Percentiles rank a stretch among this genome's conserved stretches.
Conservation (phyloP, 2,329 filamentous ascomycete species). For the Fusarium sp. region DNA sequence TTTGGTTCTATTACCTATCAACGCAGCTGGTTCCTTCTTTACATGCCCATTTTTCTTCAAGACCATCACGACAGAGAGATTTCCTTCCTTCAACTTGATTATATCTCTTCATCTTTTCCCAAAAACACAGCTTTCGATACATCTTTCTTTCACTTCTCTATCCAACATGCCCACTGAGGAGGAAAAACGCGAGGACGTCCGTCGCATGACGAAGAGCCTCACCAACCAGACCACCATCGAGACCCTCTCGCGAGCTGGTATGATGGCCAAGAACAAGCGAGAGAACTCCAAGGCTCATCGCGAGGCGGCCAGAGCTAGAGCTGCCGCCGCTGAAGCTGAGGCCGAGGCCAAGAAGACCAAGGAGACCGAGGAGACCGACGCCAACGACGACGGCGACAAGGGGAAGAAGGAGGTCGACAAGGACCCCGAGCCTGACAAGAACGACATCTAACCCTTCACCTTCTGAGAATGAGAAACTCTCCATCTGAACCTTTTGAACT, state of each 20-base stretch:
- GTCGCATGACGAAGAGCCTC: slow-evolving; percentile 40
- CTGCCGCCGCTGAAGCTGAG: background rate
- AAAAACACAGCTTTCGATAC: no score
- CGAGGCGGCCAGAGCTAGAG: background rate
- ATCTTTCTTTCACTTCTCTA: background rate
- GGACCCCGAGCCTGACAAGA: background rate
- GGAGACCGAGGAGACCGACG: background rate
- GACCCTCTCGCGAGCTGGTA: slow-evolving; percentile 31
- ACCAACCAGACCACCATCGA: slow-evolving; percentile 40
- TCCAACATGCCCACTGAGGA: slow-evolving; percentile 10
- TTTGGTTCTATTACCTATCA: slow-evolving; percentile 13
- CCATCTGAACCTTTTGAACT: background rate
- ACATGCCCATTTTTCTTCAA: background rate
- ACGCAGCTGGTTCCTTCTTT: slow-evolving; percentile 10
- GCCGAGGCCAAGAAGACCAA: background rate
- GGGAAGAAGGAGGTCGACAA: background rate
- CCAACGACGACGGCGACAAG: background rate
- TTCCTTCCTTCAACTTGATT: background rate
- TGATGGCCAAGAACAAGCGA: slow-evolving; percentile 35
- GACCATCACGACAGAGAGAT: background rate
- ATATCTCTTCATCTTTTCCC: background rate
- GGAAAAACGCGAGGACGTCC: slow-evolving; percentile 19
- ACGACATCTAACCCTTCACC: slow-evolving; percentile 1
- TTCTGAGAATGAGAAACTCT: slow-evolving; percentile 2
- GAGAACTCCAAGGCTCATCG: background rate